Evolutionary conservation across 2,329 filamentous ascomycete species (phyloP).

Genomic region (Sclerotinia sclerotiorum): DNA sequence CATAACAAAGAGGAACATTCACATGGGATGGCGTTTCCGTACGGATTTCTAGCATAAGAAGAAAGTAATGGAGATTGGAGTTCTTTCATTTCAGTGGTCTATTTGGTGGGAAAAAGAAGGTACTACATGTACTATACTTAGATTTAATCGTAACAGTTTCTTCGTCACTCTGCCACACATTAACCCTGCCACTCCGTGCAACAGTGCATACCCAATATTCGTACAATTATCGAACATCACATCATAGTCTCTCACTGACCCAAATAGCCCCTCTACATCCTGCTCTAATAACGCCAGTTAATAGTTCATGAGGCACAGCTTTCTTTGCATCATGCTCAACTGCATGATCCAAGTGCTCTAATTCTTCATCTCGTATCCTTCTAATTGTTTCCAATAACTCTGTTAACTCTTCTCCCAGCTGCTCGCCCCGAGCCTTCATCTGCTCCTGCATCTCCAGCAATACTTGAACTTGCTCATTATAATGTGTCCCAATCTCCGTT

Average conservation of each 20-base stretch:
- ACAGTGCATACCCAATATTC: conserved; percentile 12
- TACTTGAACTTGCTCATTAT: conserved; percentile 85
- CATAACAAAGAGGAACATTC: conserved; percentile 15
- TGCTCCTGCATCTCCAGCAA: conserved; percentile 78
- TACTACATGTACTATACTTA: conserved; percentile 10
- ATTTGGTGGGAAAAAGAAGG: conserved; percentile 5
- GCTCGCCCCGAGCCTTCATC: conserved; percentile 75
- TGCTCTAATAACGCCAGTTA: conserved; percentile 84
- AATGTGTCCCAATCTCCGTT: conserved; percentile 95
- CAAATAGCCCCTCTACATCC: conserved; percentile 92
- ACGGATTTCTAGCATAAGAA: conserved; percentile 21
- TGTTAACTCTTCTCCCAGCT: conserved; percentile 74
- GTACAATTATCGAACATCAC: conserved; percentile 11
- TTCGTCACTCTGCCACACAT: background rate
- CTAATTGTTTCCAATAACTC: conserved; percentile 72
- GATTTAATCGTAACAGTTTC: conserved; percentile 14
- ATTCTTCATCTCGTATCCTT: conserved; percentile 87
- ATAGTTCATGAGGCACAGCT: conserved; percentile 83
- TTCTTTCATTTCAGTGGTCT: conserved; percentile 17
- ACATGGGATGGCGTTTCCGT: conserved; percentile 13
- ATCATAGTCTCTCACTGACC: conserved; percentile 73
- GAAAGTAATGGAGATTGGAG: conserved; percentile 18
- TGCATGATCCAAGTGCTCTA: conserved; percentile 95
- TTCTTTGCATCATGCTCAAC: conserved; percentile 90
- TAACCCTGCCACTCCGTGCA: background rate